Evolutionary conservation across 305 asterid species (phyloP), one percentile per base, ranked within the genome.

Genomic region (Plantago coronopus): DNA sequence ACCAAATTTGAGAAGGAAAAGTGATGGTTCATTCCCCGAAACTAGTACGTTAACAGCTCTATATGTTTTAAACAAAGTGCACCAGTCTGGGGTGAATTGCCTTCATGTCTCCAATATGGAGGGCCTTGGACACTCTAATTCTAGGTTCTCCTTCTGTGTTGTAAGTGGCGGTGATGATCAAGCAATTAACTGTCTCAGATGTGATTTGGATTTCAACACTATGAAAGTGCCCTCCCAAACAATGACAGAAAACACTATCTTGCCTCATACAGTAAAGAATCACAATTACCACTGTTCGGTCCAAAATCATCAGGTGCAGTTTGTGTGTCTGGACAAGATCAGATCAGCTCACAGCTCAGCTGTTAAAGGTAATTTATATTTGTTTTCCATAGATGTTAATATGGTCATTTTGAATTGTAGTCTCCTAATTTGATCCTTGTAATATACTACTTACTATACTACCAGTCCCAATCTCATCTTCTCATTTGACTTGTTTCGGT

Each of bases 141-240:
- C 73, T 38, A 49, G 57, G 60, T 70, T 72, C 69, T 74, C 75
- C 18, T 78, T 78, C 76, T 80, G 59, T 74, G 72, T 86, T 56
- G 66, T 91, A 65, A 88, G 94, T 67, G 98, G 98, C 54, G 98
- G 98, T 16, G 98, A 91, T 67, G 98, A 91, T 82, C 98, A 88
- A 78, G 83, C 93, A 18, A 79, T 91, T 66, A 83, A 65, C 71
- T 83, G 85, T 74, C 71, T 84, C 66, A 74, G 79, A 79, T 78
- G 82, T 64, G 83, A 76, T 76, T 54, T 88, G 70, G 70, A 78
- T 51, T 17, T 69, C 31, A 64, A 72, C 66, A 70, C 69, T 17
- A 49, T 18, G 49, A 43, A 63, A 34, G 69, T 77, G 73, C 62
- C 56, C 59, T 67, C 54, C 58, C 75, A 69, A 49, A 64, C 50